phyloP scores from a whole-genome alignment of 2,329 filamentous ascomycete species.

The Neopestalotiopsis clavispora region DNA sequence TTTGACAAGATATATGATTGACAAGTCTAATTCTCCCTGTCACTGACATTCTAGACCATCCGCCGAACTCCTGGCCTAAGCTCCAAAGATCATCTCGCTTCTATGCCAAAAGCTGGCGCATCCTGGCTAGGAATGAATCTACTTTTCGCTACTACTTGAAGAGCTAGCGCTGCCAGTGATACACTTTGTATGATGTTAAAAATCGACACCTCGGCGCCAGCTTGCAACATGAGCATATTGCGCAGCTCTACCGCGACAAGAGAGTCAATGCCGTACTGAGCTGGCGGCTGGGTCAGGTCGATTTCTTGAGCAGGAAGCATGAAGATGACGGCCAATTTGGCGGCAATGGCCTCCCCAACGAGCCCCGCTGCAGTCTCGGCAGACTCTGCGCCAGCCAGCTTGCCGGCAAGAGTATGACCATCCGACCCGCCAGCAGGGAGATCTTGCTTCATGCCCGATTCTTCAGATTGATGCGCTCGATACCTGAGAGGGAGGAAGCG shows the following conservation, averaged over 20 bases:
- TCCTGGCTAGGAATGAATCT: no score
- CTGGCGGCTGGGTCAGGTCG: conserved; percentile 15
- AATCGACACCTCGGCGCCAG: conserved; percentile 21
- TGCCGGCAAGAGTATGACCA: no score
- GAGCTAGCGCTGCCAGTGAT: not conserved
- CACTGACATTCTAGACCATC: no score
- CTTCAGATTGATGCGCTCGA: no score
- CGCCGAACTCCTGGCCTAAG: no score
- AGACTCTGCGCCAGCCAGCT: not conserved
- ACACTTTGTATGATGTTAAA: conserved; percentile 21
- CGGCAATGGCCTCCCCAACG: conserved; percentile 9
- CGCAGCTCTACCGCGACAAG: conserved; percentile 28
- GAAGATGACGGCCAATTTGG: conserved; percentile 25
- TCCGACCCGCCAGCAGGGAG: no score
- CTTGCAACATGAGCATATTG: conserved; percentile 21
- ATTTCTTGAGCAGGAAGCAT: conserved; percentile 21
- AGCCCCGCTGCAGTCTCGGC: not conserved
- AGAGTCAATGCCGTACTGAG: conserved; percentile 26
- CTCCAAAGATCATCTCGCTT: no score
- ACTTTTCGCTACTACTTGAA: not conserved
- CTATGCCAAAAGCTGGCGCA: no score
- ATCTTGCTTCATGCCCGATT: no score
- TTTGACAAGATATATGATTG: no score
- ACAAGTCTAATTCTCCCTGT: no score
- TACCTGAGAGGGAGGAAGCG: no score